Evolutionary conservation across 306 rosid genomes (phyloP).

Genomic region (Medicago truncatula): MtrunA17r5.0-ANR NC_053044.1:36270501-36271000

Average conservation of each 20-base stretch:
- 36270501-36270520: constrained; percentile 72
- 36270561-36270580: constrained; percentile 86
- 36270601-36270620: constrained; percentile 58
- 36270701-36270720: too few relatives aligned
- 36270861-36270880: constrained; percentile 57
- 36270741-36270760: too few relatives aligned
- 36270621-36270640: constrained; percentile 61
- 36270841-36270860: constrained; percentile 82
- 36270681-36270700: background rate
- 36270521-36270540: constrained; percentile 84
- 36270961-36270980: constrained; percentile 52
- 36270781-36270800: constrained; percentile 62
- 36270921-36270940: constrained; percentile 85
- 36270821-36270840: constrained; percentile 85
- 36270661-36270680: background rate
- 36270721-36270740: too few relatives aligned
- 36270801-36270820: constrained; percentile 86
- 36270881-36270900: constrained; percentile 82
- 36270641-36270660: constrained; percentile 9
- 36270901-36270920: constrained; percentile 94
- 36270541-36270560: constrained; percentile 85
- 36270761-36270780: constrained; percentile 57
- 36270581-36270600: constrained; percentile 73
- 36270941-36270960: constrained; percentile 81
- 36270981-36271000: constrained; percentile 53